Base-by-base conservation (phyloP, 2,329 filamentous ascomycete genomes). In the Fusarium tricinctum region DNA sequence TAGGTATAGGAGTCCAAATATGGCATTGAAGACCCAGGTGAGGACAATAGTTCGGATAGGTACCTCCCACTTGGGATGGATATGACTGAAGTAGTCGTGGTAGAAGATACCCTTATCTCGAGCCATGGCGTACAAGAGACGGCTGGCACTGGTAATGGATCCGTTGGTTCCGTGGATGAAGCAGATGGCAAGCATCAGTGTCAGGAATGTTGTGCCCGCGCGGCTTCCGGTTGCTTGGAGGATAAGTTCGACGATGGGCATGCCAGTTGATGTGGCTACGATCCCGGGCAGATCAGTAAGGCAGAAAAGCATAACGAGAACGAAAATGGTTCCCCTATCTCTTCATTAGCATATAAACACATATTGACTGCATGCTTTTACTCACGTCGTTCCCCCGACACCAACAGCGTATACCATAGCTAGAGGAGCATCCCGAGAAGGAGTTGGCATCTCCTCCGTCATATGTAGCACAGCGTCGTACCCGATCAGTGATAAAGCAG, bases 81-180 rank as follows among this genome's bases (percentile, higher is more conserved):
- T 71, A 5, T 71, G 67, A 15, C 48, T 58, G 3, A 72, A 62
- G 30, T 60, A 69, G 1, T 44, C 35, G 17, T 71, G 50, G 22
- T 58, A 72, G 1, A 58, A 26, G 2, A 63, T 58, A 2, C 65
- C 68, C 33, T 68, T 68, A 19, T 72, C 70, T 8, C 68, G 57
- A 26, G 70, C 70, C 65, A 73, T 63, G 7, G 81, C 74, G 62
- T 77, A 84, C 14, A 82, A 64, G 15, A 84, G 75, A 33, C 82
- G 74, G 35, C 78, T 82, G 1, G 78, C 80, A 52, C 77, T 81
- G 10, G 81, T 83, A 9, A 82, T 76, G 39, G 79, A 80, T 2
- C 80, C 81, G n/a, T 79, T 80, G 10, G 80, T 82, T 17, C 82
- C 82, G 28, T 83, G 81, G 42, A 84, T 75, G 46, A 84, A 83